Evolutionary conservation across 2,329 filamentous ascomycete genomes (phyloP), one percentile per base, ranked within the genome.

Genomic region (Apiospora kogelbergensis): DNA sequence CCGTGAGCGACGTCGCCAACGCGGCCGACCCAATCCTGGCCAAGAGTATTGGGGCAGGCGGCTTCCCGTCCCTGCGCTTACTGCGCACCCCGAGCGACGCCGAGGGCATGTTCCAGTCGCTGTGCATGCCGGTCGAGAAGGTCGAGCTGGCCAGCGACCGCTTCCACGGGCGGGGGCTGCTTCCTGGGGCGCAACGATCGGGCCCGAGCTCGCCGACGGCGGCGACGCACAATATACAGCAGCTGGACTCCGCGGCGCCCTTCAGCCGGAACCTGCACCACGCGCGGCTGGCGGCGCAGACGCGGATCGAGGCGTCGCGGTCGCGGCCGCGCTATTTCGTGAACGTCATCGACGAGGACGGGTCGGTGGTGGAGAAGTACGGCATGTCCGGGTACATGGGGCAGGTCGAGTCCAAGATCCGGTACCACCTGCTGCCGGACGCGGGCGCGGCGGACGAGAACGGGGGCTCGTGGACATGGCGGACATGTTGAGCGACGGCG

Each of bases 51-150:
- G 79, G 79, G 6, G 84, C 86, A 1, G 81, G 81, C 5, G 89
- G 88, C 0, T 93, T 95, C 74, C 92, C 92, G 0, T 77, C 80
- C 0, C 83, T 95, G 11, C 82, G 81, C 11, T 81, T 76, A 1
- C 80, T 94, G 22, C 88, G 92, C 67, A 84, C 88, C 0, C 92
- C 91, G 1, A 88, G 88, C 69, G 92, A 95, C 72, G 86, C 90
- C 1, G 87, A 92, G 6, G 92, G 91, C 33, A 73, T 87, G 9
- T 88, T 94, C 71, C 92, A 95, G 79, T 80, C 83, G 1, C 84
- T 94, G 1, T 95, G 92, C 78, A 86, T 85, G 57, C 91, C 91
- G 0, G 81, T 85, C 4, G 86, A 86, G 40, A 83, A 84, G 40
- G 81, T 88, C 24, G 84, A 89, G 48, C 80, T 86, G 26, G 82